Evolutionary conservation across 768 basidiomycete genomes (phyloP), one percentile per base, ranked within the genome.

Genomic region (Lactarius evosmus): DNA sequence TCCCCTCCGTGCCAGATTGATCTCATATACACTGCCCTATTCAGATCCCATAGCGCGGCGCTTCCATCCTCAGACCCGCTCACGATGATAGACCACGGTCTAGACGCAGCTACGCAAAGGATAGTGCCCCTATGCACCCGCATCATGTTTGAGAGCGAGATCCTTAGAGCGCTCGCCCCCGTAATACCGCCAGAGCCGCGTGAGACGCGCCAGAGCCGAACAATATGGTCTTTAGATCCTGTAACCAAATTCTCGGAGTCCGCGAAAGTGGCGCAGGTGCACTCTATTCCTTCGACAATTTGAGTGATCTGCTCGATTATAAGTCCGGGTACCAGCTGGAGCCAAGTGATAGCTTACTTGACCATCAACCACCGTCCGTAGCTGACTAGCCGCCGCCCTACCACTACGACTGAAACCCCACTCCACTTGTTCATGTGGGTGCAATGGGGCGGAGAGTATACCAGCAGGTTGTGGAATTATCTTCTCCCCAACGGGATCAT

Each of bases 41-140:
- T 96, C 58, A 94, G 80, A 73, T 96, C 95, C 95, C 95, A 97
- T 3, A 96, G 62, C 4, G 88, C 88, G 0, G 89, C 92, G 65
- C 87, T 91, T 1, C 94, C 92, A 69, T 96, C 94, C 70, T 83
- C 82, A 17, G 91, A 90, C 11, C 93, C 93, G 67, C 91, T 95
- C 50, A 95, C 82, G 27, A 85, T 83, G 27, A 93, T 69, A 1
- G 91, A 91, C 95, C 95, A 96, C 2, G 87, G 75, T 49, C 88
- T 78, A 16, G 89, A 95, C 1, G 91, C 86, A 8, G 86, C 77
- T 17, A 96, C 79, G 68, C 83, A 88, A 1, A 79, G 73, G 27
- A 96, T 82, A 54, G 83, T 79, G 52, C 84, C 84, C 3, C 83
- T 85, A 69, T 95, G 95, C 17, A 90, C 85, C 16, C 91, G 84